phyloP scores from a whole-genome alignment of 306 rosid genomes.

The Glycine latifolia region DNA sequence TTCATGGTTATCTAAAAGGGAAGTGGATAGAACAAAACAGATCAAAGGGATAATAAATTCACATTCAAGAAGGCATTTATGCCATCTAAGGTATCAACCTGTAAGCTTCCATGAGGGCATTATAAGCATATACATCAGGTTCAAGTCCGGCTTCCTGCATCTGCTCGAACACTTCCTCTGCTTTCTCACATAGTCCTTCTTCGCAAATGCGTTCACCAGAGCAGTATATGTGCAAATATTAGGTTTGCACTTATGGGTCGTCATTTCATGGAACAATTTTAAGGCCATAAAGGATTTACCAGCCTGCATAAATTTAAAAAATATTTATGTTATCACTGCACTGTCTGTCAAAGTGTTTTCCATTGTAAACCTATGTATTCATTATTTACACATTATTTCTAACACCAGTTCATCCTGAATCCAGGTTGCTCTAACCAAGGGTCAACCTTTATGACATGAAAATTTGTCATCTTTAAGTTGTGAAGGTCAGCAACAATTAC shows the following conservation, averaged over 20 bases:
- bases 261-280: slow-evolving; percentile 79
- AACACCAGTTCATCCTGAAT: no score
- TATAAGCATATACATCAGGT: slow-evolving; percentile 87
- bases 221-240: slow-evolving; percentile 95
- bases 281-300: slow-evolving; percentile 80
- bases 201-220: slow-evolving; percentile 89
- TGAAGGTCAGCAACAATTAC: not conserved
- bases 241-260: slow-evolving; percentile 68
- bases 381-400: no score
- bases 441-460: slow-evolving; percentile 10
- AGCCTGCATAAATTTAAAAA: slow-evolving; percentile 62
- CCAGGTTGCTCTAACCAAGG: not conserved
- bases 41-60: slow-evolving; percentile 5
- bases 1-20: slow-evolving; percentile 2
- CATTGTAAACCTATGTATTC: no score
- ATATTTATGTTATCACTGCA: not conserved
- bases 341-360: not conserved
- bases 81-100: slow-evolving; percentile 60
- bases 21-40: slow-evolving; percentile 10
- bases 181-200: slow-evolving; percentile 95
- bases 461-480: not conserved
- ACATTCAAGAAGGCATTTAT: slow-evolving; percentile 37
- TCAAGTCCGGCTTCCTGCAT: slow-evolving; percentile 89
- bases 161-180: slow-evolving; percentile 93
- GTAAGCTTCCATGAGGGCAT: slow-evolving; percentile 98